Conservation (phyloP, 331 rosid species). For the Rosa hybrid region DNA sequence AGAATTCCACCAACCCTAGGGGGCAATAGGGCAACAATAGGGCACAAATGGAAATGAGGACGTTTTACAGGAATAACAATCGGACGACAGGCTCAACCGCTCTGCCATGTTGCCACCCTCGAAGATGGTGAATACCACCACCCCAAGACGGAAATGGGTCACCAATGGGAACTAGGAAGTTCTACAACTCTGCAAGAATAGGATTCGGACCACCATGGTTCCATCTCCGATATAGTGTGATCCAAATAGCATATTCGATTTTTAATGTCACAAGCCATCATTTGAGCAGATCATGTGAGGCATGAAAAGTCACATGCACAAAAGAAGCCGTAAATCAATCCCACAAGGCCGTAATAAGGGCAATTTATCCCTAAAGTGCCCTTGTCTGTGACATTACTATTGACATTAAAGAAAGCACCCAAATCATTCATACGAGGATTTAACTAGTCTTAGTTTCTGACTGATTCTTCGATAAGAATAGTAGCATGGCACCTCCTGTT, state of each 20-base stretch:
- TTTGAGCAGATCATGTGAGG: conserved; percentile 43
- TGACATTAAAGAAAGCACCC: conserved; percentile 10
- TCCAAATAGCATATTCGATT: conserved; percentile 6
- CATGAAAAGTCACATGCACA: conserved; percentile 44
- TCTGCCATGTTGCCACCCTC: not conserved
- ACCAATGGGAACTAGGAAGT: not conserved
- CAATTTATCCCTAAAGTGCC: not conserved
- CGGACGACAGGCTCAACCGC: not conserved
- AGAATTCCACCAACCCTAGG: not conserved
- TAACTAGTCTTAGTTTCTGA: conserved; percentile 33
- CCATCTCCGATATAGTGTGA: not conserved
- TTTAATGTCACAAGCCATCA: not conserved
- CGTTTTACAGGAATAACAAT: not conserved
- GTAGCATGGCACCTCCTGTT: conserved; percentile 20
- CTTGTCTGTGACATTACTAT: not conserved
- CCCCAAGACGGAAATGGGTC: not conserved
- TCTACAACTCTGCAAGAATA: not conserved
- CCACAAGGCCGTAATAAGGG: conserved; percentile 7
- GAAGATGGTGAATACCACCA: not conserved
- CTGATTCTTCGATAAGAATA: conserved; percentile 53
- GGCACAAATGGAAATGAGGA: not conserved
- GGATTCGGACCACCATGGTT: not conserved
- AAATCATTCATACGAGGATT: conserved; percentile 16
- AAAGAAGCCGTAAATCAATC: not conserved
- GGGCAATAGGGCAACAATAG: not conserved